Percentiles rank a stretch among this genome's conserved stretches.
Evolutionary conservation across 1,284 basidiomycete species (phyloP).

Genomic region (Mycena sp.): DNA sequence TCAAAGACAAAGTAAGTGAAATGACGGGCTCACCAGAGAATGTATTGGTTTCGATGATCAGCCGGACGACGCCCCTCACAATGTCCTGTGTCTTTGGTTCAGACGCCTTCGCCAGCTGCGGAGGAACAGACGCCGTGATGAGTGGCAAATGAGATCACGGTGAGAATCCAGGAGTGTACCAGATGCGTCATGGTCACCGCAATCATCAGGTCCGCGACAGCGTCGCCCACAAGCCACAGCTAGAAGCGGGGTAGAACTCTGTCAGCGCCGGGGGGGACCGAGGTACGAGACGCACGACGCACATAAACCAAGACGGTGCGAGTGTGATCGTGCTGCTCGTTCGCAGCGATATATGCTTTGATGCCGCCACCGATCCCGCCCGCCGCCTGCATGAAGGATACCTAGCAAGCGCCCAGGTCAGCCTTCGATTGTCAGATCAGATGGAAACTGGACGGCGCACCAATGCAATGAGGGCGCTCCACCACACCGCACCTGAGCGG

Average conservation of each 20-base stretch:
- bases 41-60: slow-evolving; percentile 32
- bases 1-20: neutral
- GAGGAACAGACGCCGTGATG: neutral
- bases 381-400: slow-evolving; percentile 14
- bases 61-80: slow-evolving; percentile 22
- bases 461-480: neutral
- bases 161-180: neutral
- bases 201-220: slow-evolving; percentile 33
- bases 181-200: slow-evolving; percentile 33
- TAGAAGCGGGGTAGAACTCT: neutral
- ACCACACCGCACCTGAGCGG: slow-evolving; percentile 13
- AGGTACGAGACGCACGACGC: neutral
- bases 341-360: slow-evolving; percentile 18
- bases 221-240: slow-evolving; percentile 36
- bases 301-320: slow-evolving; percentile 22
- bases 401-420: neutral
- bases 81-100: slow-evolving; percentile 21
- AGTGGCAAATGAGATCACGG: neutral
- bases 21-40: slow-evolving; percentile 9
- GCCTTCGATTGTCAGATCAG: neutral
- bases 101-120: slow-evolving; percentile 10
- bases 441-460: neutral
- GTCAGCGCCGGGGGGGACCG: neutral
- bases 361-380: slow-evolving; percentile 22
- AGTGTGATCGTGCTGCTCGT: slow-evolving; percentile 9